Conservation (phyloP, 768 basidiomycete genomes). For the Hygrocybe coccinea region DNA sequence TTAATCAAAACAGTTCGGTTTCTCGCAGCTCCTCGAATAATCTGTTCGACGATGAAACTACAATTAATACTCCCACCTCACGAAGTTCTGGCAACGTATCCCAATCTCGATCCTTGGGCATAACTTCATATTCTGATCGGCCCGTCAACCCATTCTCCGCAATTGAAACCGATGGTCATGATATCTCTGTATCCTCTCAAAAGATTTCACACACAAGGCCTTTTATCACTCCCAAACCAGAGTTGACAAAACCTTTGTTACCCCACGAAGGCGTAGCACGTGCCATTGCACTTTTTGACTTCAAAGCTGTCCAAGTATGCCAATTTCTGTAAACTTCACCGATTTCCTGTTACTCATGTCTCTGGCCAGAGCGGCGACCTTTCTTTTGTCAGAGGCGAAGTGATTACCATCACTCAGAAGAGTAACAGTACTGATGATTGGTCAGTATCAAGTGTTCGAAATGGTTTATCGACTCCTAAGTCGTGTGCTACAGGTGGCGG, state of each 20-base stretch:
- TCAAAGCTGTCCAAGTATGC: slow-evolving; percentile 64
- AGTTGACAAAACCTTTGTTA: slow-evolving; percentile 43
- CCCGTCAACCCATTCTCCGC: slow-evolving; percentile 7
- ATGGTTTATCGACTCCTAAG: not conserved
- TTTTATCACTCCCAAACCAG: slow-evolving; percentile 44
- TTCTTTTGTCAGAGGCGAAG: slow-evolving; percentile 70
- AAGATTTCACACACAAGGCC: slow-evolving; percentile 1
- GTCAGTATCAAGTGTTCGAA: slow-evolving; percentile 33
- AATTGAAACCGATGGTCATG: not conserved
- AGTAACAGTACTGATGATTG: slow-evolving; percentile 73
- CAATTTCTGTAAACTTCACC: not conserved
- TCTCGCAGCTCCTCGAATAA: slow-evolving; percentile 7
- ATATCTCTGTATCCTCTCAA: too few relatives aligned
- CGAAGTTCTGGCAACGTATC: not conserved
- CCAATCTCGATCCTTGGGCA: slow-evolving; percentile 15
- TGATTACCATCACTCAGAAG: slow-evolving; percentile 64
- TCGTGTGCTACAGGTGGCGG: slow-evolving; percentile 55
- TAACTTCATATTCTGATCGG: not conserved
- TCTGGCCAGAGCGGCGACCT: slow-evolving; percentile 59
- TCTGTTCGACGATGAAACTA: too few relatives aligned
- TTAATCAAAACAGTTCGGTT: slow-evolving; percentile 27
- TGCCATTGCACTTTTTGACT: slow-evolving; percentile 72
- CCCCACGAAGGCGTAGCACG: slow-evolving; percentile 60
- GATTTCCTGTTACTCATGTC: slow-evolving; percentile 1
- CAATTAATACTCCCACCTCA: not conserved